Base-by-base conservation (phyloP, 148 eudicot species). In the Silene conica region DNA sequence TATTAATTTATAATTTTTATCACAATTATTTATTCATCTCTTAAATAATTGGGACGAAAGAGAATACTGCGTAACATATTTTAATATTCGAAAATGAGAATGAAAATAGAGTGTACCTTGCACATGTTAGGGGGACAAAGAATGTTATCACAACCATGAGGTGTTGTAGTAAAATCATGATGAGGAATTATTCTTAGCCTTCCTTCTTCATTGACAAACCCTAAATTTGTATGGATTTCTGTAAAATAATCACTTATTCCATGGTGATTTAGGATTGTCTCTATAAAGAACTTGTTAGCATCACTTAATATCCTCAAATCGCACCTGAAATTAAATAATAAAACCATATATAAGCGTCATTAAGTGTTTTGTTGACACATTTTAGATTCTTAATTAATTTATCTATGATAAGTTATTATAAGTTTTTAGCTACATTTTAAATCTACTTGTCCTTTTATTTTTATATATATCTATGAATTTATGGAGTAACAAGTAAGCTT, bases 111-210 rank as follows among this genome's bases (percentile, higher is more conserved):
- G 1, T 21, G 23, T 83, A 89, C 98, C 97, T 95, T 95, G 86
- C 99, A 95, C 99, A 95, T 90, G 76, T 95, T 95, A 31, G 97
- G 99, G 79, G 99, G 99, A 76, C 99, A 95, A 46, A 78, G 83
- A 41, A 22, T 63, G 80, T 92, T 87, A 57, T 83, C 83, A 74
- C 97, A 92, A 41, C 92, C 90, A 83, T 92, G 96, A 73, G 89
- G 71, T 60, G 82, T 68, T 10, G 78, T 73, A 8, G 77, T 81
- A 71, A 86, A 88, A 82, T 89, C 96, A 76, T 87, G 84, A 74
- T 52, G 83, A 46, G 97, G 92, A 8, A 59, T 59, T 22, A 92
- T 92, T 69, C 91, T 86, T 0, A 95, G 74, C 78, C 92, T 85
- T 68, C 94, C 94, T 77, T 81, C 64, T 15, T 82, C 86, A 66